Percentiles rank a stretch among this genome's conserved stretches.
Evolutionary conservation across 257 asterid species (phyloP).

Genomic region (Solanum raphanifolium): DNA sequence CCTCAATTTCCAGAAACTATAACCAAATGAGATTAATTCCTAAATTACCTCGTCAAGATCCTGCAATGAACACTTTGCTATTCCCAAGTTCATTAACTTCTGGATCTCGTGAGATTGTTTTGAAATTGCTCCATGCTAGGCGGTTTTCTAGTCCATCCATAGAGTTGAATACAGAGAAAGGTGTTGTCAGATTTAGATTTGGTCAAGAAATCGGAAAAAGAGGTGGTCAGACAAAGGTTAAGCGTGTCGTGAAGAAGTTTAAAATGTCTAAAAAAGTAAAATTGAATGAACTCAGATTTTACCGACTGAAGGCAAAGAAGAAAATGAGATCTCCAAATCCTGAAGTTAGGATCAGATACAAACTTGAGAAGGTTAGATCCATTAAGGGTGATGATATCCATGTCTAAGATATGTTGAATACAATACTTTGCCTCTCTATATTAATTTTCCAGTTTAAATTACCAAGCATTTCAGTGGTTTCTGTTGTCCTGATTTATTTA

Average conservation of each 20-base stretch:
- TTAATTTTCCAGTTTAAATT: neutral
- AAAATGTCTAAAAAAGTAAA: slow-evolving; percentile 60
- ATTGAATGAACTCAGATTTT: slow-evolving; percentile 79
- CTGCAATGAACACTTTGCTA: slow-evolving; percentile 6
- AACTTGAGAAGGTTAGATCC: slow-evolving; percentile 73
- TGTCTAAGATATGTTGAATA: neutral
- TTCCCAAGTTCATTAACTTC: neutral
- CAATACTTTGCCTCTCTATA: neutral
- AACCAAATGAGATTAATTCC: slow-evolving; percentile 13
- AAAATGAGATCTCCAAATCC: slow-evolving; percentile 95
- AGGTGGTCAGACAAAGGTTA: slow-evolving; percentile 19
- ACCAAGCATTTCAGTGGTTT: neutral
- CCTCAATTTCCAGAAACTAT: slow-evolving; percentile 5
- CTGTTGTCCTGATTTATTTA: neutral
- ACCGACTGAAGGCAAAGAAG: slow-evolving; percentile 86
- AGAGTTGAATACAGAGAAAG: slow-evolving; percentile 55
- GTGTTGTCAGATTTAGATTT: slow-evolving; percentile 57
- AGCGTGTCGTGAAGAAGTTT: slow-evolving; percentile 13
- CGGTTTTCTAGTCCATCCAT: slow-evolving; percentile 29
- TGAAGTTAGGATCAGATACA: slow-evolving; percentile 85
- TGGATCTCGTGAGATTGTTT: slow-evolving; percentile 11
- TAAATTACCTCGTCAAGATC: slow-evolving; percentile 7
- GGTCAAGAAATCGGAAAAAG: slow-evolving; percentile 22
- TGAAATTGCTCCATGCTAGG: slow-evolving; percentile 25
- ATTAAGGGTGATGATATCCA: neutral